Evolutionary conservation across 371 early-diverging fungal species (phyloP).

Genomic region (Batrachochytrium dendrobatidis): DNA sequence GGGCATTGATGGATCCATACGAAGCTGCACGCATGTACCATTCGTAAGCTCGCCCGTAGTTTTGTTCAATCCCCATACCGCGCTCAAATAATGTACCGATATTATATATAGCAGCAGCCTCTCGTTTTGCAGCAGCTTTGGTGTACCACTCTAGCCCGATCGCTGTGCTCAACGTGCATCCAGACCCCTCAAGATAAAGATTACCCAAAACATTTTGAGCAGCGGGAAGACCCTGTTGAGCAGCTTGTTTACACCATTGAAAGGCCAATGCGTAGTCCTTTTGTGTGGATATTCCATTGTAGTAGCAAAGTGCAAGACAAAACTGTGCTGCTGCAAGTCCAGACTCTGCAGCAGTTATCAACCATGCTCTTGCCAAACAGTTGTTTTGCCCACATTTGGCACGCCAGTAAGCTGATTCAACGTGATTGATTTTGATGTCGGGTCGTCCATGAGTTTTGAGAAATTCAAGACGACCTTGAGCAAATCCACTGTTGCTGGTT

Average conservation of each 20-base stretch:
- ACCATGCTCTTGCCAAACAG: constrained; percentile 42
- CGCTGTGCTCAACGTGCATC: constrained; percentile 20
- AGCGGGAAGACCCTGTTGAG: constrained; percentile 23
- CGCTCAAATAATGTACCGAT: constrained; percentile 47
- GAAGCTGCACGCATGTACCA: constrained; percentile 80
- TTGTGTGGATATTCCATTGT: constrained; percentile 32
- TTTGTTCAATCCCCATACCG: constrained; percentile 38
- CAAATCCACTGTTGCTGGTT: constrained; percentile 44
- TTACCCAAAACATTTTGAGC: constrained; percentile 43
- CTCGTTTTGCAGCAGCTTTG: constrained; percentile 40
- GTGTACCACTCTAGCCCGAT: constrained; percentile 38
- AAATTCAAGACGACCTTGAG: constrained; percentile 66
- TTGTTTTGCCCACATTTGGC: constrained; percentile 30
- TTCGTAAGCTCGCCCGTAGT: constrained; percentile 30
- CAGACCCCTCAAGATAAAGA: constrained; percentile 43
- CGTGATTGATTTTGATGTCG: constrained; percentile 61
- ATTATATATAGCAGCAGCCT: constrained; percentile 47
- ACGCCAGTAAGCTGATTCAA: constrained; percentile 56
- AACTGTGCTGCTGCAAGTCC: constrained; percentile 51
- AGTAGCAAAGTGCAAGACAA: constrained; percentile 43
- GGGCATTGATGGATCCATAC: constrained; percentile 72
- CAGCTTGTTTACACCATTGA: constrained; percentile 28
- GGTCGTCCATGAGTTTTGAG: constrained; percentile 73
- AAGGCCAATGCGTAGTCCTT: constrained; percentile 23
- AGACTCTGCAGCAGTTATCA: constrained; percentile 46